Evolutionary conservation across 495 filamentous ascomycete genomes (phyloP).

Genomic region (Xylona heveae): DNA sequence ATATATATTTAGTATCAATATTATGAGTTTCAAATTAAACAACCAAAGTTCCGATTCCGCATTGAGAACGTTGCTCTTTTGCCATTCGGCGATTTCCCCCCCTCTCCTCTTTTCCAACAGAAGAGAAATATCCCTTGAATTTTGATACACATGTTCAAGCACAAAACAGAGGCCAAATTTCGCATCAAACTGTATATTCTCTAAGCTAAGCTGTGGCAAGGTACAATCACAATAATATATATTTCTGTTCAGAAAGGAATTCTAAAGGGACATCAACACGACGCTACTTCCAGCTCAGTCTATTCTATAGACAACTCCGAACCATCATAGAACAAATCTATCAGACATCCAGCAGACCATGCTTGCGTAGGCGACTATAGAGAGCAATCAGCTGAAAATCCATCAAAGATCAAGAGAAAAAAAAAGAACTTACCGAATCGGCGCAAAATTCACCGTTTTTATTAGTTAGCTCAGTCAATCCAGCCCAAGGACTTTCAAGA

Average conservation of each 20-base stretch:
- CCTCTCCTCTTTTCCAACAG: too few relatives aligned
- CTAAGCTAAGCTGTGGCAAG: neutral
- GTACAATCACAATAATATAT: too few relatives aligned
- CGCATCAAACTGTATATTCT: neutral
- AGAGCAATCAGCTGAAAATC: constrained; percentile 7
- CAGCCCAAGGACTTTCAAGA: constrained; percentile 61
- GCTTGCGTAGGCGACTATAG: constrained; percentile 71
- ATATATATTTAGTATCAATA: too few relatives aligned
- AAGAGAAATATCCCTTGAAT: neutral
- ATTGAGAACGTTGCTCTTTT: too few relatives aligned
- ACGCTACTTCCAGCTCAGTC: neutral
- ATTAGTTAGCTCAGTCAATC: constrained; percentile 84
- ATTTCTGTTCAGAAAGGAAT: too few relatives aligned
- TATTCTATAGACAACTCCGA: constrained; percentile 20
- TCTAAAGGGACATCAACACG: too few relatives aligned
- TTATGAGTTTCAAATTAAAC: too few relatives aligned
- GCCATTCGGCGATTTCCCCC: too few relatives aligned
- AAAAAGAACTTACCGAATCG: constrained; percentile 54
- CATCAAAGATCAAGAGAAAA: neutral
- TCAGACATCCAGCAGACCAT: constrained; percentile 83
- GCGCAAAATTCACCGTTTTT: constrained; percentile 61
- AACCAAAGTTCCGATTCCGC: too few relatives aligned
- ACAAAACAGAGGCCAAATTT: neutral
- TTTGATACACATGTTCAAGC: neutral
- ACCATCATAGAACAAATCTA: constrained; percentile 89